Conservation (phyloP, 2,329 filamentous ascomycete genomes). For the Hypoxylon sp. region DNA sequence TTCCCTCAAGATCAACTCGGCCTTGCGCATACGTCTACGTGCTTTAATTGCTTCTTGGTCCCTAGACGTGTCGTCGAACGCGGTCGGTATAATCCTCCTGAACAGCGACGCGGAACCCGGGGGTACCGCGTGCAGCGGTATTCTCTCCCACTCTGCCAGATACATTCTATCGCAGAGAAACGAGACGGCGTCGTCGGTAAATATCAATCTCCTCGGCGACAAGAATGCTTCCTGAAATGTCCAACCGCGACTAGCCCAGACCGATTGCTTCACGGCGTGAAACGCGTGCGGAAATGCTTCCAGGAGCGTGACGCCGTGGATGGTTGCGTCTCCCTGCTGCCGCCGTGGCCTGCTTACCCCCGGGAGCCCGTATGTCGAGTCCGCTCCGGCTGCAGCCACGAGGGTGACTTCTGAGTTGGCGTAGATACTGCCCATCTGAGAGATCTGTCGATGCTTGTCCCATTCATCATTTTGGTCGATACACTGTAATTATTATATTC, state of each 20-base stretch:
- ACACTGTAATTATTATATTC: neutral
- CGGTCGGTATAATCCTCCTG: neutral
- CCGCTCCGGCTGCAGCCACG: constrained; percentile 9
- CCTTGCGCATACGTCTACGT: neutral
- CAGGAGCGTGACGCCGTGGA: neutral
- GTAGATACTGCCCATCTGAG: constrained; percentile 22
- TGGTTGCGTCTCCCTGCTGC: neutral
- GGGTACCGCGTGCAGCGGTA: neutral
- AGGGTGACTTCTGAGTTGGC: constrained; percentile 14
- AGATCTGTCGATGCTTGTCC: constrained; percentile 10
- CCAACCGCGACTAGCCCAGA: neutral
- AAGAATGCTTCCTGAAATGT: constrained; percentile 1
- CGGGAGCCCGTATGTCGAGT: constrained; percentile 10
- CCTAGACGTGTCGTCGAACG: neutral
- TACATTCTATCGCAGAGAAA: neutral
- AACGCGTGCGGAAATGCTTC: neutral
- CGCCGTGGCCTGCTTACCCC: constrained; percentile 7
- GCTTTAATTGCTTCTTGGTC: no score
- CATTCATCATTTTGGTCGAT: constrained; percentile 5
- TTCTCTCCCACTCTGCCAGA: neutral
- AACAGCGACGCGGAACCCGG: neutral
- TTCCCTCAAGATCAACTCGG: neutral
- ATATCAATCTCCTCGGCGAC: constrained; percentile 11
- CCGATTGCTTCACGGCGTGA: neutral
- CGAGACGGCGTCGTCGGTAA: neutral